Percentiles rank a stretch among this genome's conserved stretches.
phyloP scores from a whole-genome alignment of 2,329 filamentous ascomycete species.

The Alternaria tenuissima region DNA sequence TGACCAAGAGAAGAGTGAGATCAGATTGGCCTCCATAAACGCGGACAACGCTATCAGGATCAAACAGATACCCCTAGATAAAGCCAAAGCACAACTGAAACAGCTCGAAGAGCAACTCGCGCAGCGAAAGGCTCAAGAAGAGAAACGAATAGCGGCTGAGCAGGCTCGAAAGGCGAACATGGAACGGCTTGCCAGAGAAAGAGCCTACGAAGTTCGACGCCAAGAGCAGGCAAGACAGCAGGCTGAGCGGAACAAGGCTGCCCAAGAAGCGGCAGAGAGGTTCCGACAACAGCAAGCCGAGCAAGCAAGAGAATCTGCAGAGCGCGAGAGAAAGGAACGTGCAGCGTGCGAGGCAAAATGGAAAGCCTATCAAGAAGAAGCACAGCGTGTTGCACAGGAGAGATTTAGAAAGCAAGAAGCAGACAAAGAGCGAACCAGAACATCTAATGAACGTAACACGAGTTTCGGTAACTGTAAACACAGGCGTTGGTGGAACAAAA shows the following conservation, averaged over 20 bases:
- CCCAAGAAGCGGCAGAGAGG: background rate
- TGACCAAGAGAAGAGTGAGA: slow-evolving; percentile 8
- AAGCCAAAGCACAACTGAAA: background rate
- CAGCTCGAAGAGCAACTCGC: background rate
- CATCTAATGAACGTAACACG: background rate
- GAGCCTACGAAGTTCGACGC: background rate
- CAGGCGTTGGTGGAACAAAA: background rate
- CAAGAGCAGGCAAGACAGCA: slow-evolving; percentile 1
- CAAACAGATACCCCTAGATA: background rate
- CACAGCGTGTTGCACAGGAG: background rate
- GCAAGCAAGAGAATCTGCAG: background rate
- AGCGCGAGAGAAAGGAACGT: background rate
- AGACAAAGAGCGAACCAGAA: background rate
- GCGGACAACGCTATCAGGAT: background rate
- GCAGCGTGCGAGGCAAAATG: background rate
- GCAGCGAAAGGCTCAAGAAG: background rate
- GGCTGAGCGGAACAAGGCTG: background rate
- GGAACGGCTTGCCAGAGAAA: background rate
- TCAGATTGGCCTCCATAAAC: background rate
- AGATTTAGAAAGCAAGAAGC: background rate
- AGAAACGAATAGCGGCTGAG: slow-evolving; percentile 3
- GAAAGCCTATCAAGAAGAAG: background rate
- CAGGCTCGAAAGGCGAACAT: background rate
- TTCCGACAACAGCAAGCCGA: background rate
- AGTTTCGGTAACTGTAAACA: background rate